Percentiles rank a stretch among this genome's conserved stretches.
These are phyloP conservation scores for Puccinia brachypodii DNA, from an alignment of 1,284 basidiomycete genomes.

Conservation along the genomic window DNA sequence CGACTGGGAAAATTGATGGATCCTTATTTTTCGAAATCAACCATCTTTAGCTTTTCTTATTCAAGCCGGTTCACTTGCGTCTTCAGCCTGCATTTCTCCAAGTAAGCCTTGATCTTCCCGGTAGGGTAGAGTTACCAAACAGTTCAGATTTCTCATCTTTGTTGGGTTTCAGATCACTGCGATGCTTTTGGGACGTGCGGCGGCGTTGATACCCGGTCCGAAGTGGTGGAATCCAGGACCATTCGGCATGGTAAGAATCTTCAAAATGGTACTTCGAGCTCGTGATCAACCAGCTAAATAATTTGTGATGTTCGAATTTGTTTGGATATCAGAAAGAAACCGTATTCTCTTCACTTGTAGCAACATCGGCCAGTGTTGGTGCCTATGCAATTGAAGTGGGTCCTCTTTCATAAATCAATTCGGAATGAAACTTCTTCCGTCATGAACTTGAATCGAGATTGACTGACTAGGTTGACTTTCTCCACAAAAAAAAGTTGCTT, in stretches of 20 bases:
- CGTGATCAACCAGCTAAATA: not conserved
- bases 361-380: conserved; percentile 36
- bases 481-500: not conserved
- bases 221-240: conserved; percentile 41
- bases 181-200: conserved; percentile 29
- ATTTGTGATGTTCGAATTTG: not conserved
- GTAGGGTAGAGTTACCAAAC: not conserved
- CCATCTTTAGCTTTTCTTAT: conserved; percentile 32
- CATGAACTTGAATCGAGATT: no score
- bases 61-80: conserved; percentile 44
- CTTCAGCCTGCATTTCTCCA: conserved; percentile 38
- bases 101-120: conserved; percentile 8
- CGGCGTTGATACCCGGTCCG: conserved; percentile 20
- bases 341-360: conserved; percentile 15
- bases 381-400: conserved; percentile 36
- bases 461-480: not conserved
- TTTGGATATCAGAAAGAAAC: conserved; percentile 41
- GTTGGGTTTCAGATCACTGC: conserved; percentile 2
- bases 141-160: not conserved
- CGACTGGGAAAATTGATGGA: not conserved
- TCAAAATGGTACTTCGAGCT: not conserved
- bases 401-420: no score
- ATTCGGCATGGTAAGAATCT: conserved; percentile 15
- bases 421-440: no score
- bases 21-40: not conserved